These are phyloP conservation scores for Pseudogymnoascus sp. DNA, from an alignment of 2,329 filamentous ascomycete genomes.

Conservation along the genomic window DNA sequence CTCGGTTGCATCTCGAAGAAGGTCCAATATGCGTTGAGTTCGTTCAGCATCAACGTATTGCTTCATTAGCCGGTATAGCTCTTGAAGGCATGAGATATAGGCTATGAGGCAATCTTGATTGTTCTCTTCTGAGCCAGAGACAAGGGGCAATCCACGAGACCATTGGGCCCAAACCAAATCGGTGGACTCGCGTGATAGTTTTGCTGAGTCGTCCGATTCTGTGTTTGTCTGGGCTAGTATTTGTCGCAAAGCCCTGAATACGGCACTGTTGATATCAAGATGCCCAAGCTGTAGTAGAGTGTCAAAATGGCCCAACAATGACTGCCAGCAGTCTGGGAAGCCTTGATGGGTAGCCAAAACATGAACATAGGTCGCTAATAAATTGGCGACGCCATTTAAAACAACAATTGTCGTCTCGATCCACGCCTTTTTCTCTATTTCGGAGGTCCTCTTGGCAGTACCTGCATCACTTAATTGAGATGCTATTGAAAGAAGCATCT, in stretches of 20 bases:
- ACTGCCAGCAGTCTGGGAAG: slow-evolving; percentile 68
- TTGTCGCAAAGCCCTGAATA: slow-evolving; percentile 58
- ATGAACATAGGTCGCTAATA: slow-evolving; percentile 70
- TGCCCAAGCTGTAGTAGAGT: slow-evolving; percentile 53
- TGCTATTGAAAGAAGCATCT: slow-evolving; percentile 65
- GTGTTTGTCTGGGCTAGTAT: slow-evolving; percentile 45
- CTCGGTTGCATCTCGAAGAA: slow-evolving; percentile 64
- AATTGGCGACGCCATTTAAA: slow-evolving; percentile 61
- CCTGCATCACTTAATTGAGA: slow-evolving; percentile 39
- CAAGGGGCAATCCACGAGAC: slow-evolving; percentile 55
- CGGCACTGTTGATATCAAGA: slow-evolving; percentile 64
- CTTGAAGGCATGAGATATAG: slow-evolving; percentile 69
- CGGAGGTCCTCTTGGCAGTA: slow-evolving; percentile 29
- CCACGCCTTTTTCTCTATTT: slow-evolving; percentile 51
- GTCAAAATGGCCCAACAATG: slow-evolving; percentile 63
- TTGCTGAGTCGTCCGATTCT: slow-evolving; percentile 29
- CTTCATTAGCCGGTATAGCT: slow-evolving; percentile 70
- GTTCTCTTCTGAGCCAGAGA: slow-evolving; percentile 35
- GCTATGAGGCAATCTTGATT: slow-evolving; percentile 80
- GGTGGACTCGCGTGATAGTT: slow-evolving; percentile 40
- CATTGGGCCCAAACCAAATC: slow-evolving; percentile 62
- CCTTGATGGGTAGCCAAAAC: slow-evolving; percentile 57
- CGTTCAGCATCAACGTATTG: slow-evolving; percentile 53
- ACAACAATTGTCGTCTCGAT: slow-evolving; percentile 68
- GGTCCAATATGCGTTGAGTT: slow-evolving; percentile 59